Conservation (phyloP, 108 stramenopile genomes). For the Cyclostephanos tholiformis region DNA sequence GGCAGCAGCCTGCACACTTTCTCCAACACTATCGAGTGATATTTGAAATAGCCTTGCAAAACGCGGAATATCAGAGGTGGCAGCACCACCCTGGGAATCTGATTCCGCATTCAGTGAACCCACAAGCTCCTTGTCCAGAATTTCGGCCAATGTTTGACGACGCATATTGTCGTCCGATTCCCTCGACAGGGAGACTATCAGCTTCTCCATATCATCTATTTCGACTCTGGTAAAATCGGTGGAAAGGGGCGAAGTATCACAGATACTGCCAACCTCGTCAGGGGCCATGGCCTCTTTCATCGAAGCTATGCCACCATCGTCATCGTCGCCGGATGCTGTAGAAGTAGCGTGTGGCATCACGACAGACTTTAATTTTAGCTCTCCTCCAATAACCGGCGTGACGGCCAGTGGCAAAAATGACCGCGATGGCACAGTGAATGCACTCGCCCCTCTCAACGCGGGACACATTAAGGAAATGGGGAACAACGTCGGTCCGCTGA, state of each 20-base stretch:
- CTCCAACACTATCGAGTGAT: slow-evolving; percentile 57
- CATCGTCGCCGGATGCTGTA: slow-evolving; percentile 4
- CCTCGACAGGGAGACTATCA: slow-evolving; percentile 60
- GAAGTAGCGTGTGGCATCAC: background rate
- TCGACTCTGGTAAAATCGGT: slow-evolving; percentile 46
- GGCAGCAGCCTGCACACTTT: slow-evolving; percentile 63
- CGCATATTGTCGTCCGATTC: slow-evolving; percentile 66
- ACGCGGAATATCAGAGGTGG: slow-evolving; percentile 16
- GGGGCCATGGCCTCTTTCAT: slow-evolving; percentile 34
- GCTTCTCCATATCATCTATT: slow-evolving; percentile 65
- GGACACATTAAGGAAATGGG: too few species aligned
- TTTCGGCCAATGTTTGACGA: slow-evolving; percentile 38
- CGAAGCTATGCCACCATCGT: slow-evolving; percentile 27
- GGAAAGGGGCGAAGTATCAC: background rate
- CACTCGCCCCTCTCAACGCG: background rate
- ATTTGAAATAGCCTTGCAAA: slow-evolving; percentile 51
- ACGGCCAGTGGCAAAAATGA: slow-evolving; percentile 3
- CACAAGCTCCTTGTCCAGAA: slow-evolving; percentile 63
- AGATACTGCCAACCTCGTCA: background rate
- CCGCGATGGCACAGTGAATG: slow-evolving; percentile 2
- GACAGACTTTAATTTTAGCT: background rate
- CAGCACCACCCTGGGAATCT: background rate
- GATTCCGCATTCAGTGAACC: background rate
- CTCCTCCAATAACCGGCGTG: background rate
- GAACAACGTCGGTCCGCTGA: too few species aligned